A percentile compares a stretch with the other conserved stretches of the same genome.
Evolutionary conservation across 805 yeast genomes (phyloP).

Genomic region (Debaryomyces maramus): DNA sequence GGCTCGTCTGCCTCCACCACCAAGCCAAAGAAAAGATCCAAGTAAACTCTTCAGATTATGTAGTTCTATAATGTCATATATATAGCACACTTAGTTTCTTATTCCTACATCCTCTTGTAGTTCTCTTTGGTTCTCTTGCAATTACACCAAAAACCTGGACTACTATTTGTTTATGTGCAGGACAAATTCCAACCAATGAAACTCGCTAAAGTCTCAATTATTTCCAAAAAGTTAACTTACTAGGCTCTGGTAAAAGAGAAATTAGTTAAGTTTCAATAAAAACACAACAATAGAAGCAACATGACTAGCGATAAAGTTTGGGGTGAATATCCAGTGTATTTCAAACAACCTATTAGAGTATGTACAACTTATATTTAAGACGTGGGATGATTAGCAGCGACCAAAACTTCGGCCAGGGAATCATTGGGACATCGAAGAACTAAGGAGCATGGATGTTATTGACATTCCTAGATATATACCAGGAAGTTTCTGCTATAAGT

Average conservation of each 20-base stretch:
- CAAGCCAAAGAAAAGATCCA: constrained; percentile 14
- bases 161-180: constrained; percentile 4
- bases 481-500: no score
- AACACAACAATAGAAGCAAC: constrained; percentile 1
- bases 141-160: no score
- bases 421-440: neutral
- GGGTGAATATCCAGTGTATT: constrained; percentile 57
- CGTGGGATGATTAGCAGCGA: no score
- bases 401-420: neutral
- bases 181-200: constrained; percentile 9
- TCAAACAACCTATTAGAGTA: constrained; percentile 63
- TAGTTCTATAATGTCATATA: neutral
- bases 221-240: neutral
- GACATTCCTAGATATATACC: neutral
- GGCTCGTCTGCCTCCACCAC: constrained; percentile 10
- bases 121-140: no score
- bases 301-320: constrained; percentile 39
- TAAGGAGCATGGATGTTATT: neutral
- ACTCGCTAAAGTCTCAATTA: constrained; percentile 9
- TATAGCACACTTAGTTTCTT: no score
- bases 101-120: no score
- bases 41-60: neutral
- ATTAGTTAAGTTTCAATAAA: neutral
- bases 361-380: constrained; percentile 32
- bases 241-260: neutral